Conservation (phyloP, 306 rosid genomes). For the Hippophae gyantsensis region DNA sequence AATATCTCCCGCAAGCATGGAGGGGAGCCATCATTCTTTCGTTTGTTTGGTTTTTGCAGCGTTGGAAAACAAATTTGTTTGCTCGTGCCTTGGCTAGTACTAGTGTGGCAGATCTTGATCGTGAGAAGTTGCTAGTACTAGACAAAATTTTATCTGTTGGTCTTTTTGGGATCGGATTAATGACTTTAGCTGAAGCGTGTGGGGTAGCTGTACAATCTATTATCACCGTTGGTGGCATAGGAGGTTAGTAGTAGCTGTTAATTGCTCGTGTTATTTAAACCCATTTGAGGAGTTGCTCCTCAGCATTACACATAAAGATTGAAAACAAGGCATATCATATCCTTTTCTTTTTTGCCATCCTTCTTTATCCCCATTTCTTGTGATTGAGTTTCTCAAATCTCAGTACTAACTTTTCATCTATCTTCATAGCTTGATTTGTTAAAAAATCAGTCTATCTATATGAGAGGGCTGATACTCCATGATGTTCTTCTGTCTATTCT, state of each 20-base stretch:
- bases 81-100: slow-evolving; percentile 37
- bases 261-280: background rate
- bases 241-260: slow-evolving; percentile 39
- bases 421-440: no score
- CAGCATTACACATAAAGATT: background rate
- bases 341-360: no score
- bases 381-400: no score
- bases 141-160: slow-evolving; percentile 77
- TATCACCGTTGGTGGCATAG: slow-evolving; percentile 88
- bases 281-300: no score
- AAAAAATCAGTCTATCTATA: no score
- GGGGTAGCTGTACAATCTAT: slow-evolving; percentile 90
- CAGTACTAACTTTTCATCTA: no score
- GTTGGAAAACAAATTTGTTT: slow-evolving; percentile 71
- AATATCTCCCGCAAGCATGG: slow-evolving; percentile 60
- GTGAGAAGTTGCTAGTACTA: slow-evolving; percentile 57
- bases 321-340: background rate
- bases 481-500: no score
- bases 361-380: background rate
- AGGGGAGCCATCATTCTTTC: slow-evolving; percentile 73
- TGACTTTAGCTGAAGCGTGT: slow-evolving; percentile 94
- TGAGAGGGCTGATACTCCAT: no score
- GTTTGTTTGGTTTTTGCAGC: slow-evolving; percentile 76
- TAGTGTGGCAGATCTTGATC: slow-evolving; percentile 42
- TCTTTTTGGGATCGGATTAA: slow-evolving; percentile 62